Base-by-base conservation (phyloP, 2,329 filamentous ascomycete species). In the Daldinia sp. region DNA sequence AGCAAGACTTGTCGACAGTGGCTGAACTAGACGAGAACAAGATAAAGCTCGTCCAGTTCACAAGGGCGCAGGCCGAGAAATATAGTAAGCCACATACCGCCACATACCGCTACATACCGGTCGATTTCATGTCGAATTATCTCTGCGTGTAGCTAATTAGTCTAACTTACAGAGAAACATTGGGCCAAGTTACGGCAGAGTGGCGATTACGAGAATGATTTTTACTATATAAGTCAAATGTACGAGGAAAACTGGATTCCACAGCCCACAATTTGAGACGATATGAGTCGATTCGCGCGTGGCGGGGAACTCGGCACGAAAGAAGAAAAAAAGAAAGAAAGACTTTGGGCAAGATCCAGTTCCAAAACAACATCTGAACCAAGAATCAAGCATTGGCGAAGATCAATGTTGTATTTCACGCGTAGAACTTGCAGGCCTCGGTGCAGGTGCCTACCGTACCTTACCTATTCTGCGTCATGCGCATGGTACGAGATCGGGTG, bases 161-260 rank as follows among this genome's bases (percentile, higher is more conserved):
- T 58, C 23, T 30, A 46, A 28, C 41, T 60, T 23, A 65, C 67
- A 84, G 82, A 76, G 64, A 74, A 71, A 67, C 71, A 78, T 18
- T 89, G 87, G 87, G 79, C 84, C 53, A 77, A 78, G 28, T 71
- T 88, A 54, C 80, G 82, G 57, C 79, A 81, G 12, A 78, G 74
- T 41, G 78, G 81, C 15, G 79, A 78, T 39, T 88, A 85, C 70
- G 86, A 88, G 72, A 74, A 89, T 73, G 85, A 88, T 71, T 87
- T 86, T 73, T 89, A 84, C 74, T 89, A 88, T 73, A 81, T 89
- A 70, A 87, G 86, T 73, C 88, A 90, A 74, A 78, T 90, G 33
- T 89, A 84, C 74, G 84, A 88, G 71, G 80, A 83, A 63, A 83
- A 85, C 60, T 89, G 88, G 87, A 79, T 81, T 69, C 82, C 82